Conservation (phyloP, 208 protist genomes). For the Trypanosoma boissoni region DNA sequence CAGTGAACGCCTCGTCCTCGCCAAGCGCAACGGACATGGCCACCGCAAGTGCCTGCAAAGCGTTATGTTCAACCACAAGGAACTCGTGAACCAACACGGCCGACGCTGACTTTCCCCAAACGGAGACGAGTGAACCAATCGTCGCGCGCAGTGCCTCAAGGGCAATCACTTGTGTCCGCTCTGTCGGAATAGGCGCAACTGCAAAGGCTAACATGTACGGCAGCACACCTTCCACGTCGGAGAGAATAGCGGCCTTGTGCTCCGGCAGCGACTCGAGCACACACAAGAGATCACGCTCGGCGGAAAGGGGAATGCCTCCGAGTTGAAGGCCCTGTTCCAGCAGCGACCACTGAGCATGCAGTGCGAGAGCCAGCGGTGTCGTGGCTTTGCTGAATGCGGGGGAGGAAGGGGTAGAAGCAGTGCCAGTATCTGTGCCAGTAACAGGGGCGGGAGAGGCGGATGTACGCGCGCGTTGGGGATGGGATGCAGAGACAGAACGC, state of each 20-base stretch:
- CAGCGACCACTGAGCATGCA: slow-evolving; percentile 46
- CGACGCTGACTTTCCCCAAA: slow-evolving; percentile 29
- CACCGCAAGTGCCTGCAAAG: slow-evolving; percentile 36
- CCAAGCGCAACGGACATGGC: slow-evolving; percentile 18
- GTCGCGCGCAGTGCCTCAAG: slow-evolving; percentile 49
- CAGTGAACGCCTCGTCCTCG: background rate
- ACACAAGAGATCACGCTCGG: slow-evolving; percentile 37
- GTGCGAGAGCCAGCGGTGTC: slow-evolving; percentile 38
- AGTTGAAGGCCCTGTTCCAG: slow-evolving; percentile 36
- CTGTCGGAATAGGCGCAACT: slow-evolving; percentile 49
- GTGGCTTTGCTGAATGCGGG: background rate
- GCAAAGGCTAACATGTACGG: slow-evolving; percentile 69
- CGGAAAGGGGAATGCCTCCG: background rate
- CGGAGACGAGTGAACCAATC: slow-evolving; percentile 23
- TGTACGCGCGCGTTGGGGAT: no score
- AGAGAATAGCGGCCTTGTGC: slow-evolving; percentile 30
- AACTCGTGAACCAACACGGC: slow-evolving; percentile 36
- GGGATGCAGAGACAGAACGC: no score
- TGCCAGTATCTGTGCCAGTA: no score
- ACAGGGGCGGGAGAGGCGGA: no score
- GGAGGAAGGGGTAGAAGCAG: background rate
- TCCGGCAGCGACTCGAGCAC: slow-evolving; percentile 31
- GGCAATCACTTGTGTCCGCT: slow-evolving; percentile 51
- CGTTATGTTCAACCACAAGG: slow-evolving; percentile 45
- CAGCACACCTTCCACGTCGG: slow-evolving; percentile 38